phyloP scores from a whole-genome alignment of 2,329 filamentous ascomycete genomes.

The Pezizomycotina sp. region DNA sequence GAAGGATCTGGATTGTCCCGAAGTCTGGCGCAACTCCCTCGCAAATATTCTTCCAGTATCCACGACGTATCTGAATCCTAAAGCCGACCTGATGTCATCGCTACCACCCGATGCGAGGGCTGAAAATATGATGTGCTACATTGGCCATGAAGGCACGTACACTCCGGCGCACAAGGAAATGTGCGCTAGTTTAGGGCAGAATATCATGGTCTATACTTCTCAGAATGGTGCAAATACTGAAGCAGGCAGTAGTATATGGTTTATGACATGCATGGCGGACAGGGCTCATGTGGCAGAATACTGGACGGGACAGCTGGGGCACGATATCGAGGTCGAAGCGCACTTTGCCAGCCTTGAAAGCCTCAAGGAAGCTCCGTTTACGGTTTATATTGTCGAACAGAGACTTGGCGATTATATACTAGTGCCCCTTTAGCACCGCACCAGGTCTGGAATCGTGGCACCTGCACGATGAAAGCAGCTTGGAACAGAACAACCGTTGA shows the following conservation, averaged over 20 bases:
- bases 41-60: conserved; percentile 59
- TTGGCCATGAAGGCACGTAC: conserved; percentile 93
- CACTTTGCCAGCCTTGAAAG: conserved; percentile 93
- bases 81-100: conserved; percentile 89
- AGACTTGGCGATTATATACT: conserved; percentile 80
- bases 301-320: conserved; percentile 79
- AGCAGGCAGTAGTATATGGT: conserved; percentile 86
- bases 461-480: conserved; percentile 88
- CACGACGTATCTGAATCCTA: conserved; percentile 79
- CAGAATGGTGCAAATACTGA: conserved; percentile 55
- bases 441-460: conserved; percentile 96
- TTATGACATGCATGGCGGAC: conserved; percentile 95
- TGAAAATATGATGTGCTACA: conserved; percentile 95
- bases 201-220: conserved; percentile 94
- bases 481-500: conserved; percentile 94
- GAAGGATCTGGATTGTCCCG: conserved; percentile 91
- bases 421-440: conserved; percentile 86
- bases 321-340: conserved; percentile 92
- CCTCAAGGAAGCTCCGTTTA: conserved; percentile 88
- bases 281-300: conserved; percentile 81
- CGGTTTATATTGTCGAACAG: conserved; percentile 84
- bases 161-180: conserved; percentile 93
- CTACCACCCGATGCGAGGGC: conserved; percentile 75
- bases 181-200: conserved; percentile 90
- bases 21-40: conserved; percentile 68